Base-by-base conservation (phyloP, 345 rosid genomes). In the Populus alba region DNA sequence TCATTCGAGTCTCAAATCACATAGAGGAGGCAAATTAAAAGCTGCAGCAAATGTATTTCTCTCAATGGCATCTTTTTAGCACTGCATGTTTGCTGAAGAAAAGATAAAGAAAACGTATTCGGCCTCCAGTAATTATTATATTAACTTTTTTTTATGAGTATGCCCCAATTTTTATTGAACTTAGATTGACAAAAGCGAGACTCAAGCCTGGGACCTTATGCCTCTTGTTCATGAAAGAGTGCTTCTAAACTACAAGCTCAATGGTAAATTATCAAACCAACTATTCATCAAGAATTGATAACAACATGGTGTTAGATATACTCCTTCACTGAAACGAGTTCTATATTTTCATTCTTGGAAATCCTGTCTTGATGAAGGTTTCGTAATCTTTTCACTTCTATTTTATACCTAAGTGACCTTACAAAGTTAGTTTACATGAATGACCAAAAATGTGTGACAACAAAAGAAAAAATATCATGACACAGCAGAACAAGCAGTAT, bases 401-500 rank as follows among this genome's bases (percentile, higher is more conserved):
- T 66, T 22, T 10, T 22, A 45, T 20, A 51, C 0, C 25, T 13
- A 76, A 35, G 20, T 35, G 49, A 17, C 17, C 81, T 39, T 67
- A 9, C 8, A 51, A 55, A 16, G 45, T 37, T 59, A 18, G 3
- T n/a, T 33, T 63, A 29, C 43, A 63, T 13, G 65, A 63, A 59
- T 61, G 70, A 22, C 65, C 3, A 57, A 75, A 55, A 70, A 31
- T 27, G 74, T 18, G 57, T 20, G 29, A 38, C 1, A 4, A 68
- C 18, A 70, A 51, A 51, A 73, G 67, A 68, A 37, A 66, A 7
- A 38, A 51, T 12, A 12, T 23, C 16, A 41, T 35, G 10, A 49
- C 22, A 27, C 7, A 17, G 53, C 10, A n/a, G 29, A 57, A 18
- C 23, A 18, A 57, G 63, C 71, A 78, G 76, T 61, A 77, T 80